Percentiles rank a stretch among this genome's conserved stretches.
Evolutionary conservation across 352 stramenopile species (phyloP).

Genomic region (Phytophthora hybrid): DNA sequence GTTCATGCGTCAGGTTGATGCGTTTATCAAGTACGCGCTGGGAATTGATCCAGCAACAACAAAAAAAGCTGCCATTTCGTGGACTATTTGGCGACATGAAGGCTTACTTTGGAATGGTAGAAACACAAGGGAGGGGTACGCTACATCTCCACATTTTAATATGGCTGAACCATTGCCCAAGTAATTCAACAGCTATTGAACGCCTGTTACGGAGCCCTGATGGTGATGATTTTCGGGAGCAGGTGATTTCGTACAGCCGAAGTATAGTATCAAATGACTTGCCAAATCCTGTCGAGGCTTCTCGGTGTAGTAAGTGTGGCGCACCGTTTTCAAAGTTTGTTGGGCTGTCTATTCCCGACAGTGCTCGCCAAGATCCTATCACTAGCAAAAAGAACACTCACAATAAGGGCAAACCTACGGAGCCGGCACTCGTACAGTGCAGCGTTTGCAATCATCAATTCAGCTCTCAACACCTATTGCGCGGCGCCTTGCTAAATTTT

Average conservation of each 20-base stretch:
- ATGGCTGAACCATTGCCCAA: too few species aligned
- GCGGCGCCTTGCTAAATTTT: not conserved
- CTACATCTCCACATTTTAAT: too few species aligned
- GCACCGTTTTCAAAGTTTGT: not conserved
- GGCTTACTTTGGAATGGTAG: too few species aligned
- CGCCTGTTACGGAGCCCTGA: not conserved
- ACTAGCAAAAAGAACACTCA: not conserved
- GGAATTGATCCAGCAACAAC: slow-evolving; percentile 4
- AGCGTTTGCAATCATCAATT: not conserved
- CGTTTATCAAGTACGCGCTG: slow-evolving; percentile 4
- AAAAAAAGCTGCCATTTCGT: not conserved
- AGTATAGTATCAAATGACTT: slow-evolving; percentile 6
- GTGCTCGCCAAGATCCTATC: slow-evolving; percentile 1
- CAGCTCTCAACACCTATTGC: slow-evolving; percentile 8
- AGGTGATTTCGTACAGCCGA: not conserved
- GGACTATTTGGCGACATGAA: too few species aligned
- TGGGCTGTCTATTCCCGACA: not conserved
- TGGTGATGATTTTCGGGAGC: not conserved
- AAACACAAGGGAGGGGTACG: too few species aligned
- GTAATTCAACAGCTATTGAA: not conserved
- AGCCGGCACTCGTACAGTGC: slow-evolving; percentile 3
- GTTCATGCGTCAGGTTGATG: too few species aligned
- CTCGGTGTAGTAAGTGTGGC: not conserved
- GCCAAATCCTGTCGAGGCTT: not conserved
- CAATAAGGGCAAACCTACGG: not conserved